Percentiles rank a stretch among this genome's conserved stretches.
Evolutionary conservation across 2,329 filamentous ascomycete species (phyloP).

Genomic region (Sporothrix brunneoviolacea): DNA sequence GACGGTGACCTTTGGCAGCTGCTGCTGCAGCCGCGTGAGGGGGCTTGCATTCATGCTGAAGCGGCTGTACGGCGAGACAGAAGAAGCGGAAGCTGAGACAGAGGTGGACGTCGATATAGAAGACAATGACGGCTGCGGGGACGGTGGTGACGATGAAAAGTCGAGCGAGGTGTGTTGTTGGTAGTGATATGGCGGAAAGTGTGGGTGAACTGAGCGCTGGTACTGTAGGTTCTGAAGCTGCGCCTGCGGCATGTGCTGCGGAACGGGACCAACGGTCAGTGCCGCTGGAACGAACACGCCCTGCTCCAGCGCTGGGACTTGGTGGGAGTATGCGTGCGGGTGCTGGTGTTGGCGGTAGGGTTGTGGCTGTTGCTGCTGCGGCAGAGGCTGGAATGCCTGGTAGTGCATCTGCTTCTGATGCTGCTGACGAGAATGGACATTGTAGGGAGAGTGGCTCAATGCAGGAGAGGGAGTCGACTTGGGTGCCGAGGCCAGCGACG

Average conservation of each 20-base stretch:
- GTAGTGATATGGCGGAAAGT: not conserved
- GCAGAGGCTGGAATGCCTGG: not conserved
- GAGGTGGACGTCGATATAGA: not conserved
- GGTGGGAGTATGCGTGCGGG: not conserved
- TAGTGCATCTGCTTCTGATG: not conserved
- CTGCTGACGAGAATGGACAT: no score
- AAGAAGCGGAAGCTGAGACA: not conserved
- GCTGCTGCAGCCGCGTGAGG: not conserved
- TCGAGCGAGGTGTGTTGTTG: not conserved
- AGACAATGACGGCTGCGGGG: not conserved
- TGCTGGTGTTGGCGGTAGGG: not conserved
- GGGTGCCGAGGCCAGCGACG: no score
- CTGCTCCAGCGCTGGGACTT: not conserved
- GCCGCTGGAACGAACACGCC: not conserved
- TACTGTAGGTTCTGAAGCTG: slow-evolving; percentile 6
- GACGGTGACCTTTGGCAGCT: not conserved
- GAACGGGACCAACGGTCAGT: not conserved
- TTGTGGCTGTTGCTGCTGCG: not conserved
- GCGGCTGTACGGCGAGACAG: not conserved
- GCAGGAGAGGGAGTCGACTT: no score
- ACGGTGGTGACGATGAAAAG: not conserved
- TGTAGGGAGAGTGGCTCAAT: no score
- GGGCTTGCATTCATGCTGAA: not conserved
- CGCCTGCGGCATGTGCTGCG: not conserved
- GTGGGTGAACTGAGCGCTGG: not conserved